Evolutionary conservation across 2,329 filamentous ascomycete genomes (phyloP).

Genomic region (Fusarium sororula): DNA sequence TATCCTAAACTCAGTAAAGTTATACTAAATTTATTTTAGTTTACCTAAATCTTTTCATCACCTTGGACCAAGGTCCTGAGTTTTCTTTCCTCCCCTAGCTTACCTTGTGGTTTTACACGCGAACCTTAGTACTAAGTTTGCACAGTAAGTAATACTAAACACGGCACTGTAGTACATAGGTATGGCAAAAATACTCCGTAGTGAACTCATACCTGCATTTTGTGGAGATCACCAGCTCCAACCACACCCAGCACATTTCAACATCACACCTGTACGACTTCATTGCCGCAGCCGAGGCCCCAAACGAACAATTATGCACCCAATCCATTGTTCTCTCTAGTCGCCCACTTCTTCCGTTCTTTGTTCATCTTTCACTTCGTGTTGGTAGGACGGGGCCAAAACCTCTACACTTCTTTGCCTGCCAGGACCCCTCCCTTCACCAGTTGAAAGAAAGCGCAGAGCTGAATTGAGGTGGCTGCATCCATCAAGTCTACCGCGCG

Average conservation of each 20-base stretch:
- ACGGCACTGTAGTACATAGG: neutral
- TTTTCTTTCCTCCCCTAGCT: neutral
- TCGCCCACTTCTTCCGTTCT: neutral
- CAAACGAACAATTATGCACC: neutral
- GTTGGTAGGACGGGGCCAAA: neutral
- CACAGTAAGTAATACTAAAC: neutral
- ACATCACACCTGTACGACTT: slow-evolving; percentile 19
- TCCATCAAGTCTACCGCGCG: neutral
- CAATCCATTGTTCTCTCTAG: neutral
- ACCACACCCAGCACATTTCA: slow-evolving; percentile 17
- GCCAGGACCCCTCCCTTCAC: slow-evolving; percentile 15
- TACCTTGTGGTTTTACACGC: neutral
- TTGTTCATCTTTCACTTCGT: neutral
- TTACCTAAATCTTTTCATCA: too few species aligned
- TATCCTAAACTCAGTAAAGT: too few species aligned
- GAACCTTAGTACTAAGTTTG: neutral
- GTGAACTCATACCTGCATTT: slow-evolving; percentile 31
- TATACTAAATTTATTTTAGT: too few species aligned
- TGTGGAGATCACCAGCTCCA: slow-evolving; percentile 24
- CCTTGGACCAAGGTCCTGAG: too few species aligned
- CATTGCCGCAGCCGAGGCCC: slow-evolving; percentile 5
- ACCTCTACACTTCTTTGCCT: neutral
- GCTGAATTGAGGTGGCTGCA: neutral
- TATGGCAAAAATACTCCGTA: neutral
- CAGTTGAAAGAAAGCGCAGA: slow-evolving; percentile 11